Base-by-base conservation (phyloP, 2,329 filamentous ascomycete species). In the Penicillium frequentans region DNA sequence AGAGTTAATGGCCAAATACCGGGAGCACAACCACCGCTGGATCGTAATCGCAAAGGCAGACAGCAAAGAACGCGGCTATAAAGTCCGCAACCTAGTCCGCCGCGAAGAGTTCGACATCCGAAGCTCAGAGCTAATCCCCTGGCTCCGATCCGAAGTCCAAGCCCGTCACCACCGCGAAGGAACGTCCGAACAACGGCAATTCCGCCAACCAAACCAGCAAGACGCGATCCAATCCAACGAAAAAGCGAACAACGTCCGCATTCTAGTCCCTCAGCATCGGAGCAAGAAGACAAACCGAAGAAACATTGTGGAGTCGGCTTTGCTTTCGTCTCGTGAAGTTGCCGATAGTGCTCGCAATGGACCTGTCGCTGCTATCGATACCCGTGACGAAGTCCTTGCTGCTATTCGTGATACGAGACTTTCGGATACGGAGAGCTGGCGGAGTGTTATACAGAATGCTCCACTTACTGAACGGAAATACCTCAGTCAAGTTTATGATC, bases 261-360 rank as follows among this genome's bases (percentile, higher is more conserved):
- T 98, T n/a, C 82, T 97, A 4, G 84, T 92, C 6, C 86, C 90
- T 1, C 88, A 90, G 56, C 93, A 91, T 49, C 87, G 88, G 66
- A 91, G 88, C 73, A 97, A 96, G 76, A 98, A 97, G 78, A 90
- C 89, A 61, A 97, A 96, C 75, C 87, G 93, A 52, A 87, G 87
- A 69, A 88, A 88, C 27, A 91, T 98, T 49, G 87, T 97, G 48
- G 91, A 96, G 71, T 89, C 93, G 63, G 88, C 88, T 59, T 79
- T 84, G 52, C 70, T 80, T 6, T 78, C 77, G 31, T 81, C 81
- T 29, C 81, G 84, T 29, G 84, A 84, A 55, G 81, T 93, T 35
- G 82, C 91, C 13, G 84, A 88, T 31, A 84, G 84, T 5, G 91
- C 91, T 64, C 79, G 90, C 5, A 84, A 89, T 29, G 90, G 90